Evolutionary conservation across 805 yeast species (phyloP).

Genomic region (Teunomyces cretensis): DNA sequence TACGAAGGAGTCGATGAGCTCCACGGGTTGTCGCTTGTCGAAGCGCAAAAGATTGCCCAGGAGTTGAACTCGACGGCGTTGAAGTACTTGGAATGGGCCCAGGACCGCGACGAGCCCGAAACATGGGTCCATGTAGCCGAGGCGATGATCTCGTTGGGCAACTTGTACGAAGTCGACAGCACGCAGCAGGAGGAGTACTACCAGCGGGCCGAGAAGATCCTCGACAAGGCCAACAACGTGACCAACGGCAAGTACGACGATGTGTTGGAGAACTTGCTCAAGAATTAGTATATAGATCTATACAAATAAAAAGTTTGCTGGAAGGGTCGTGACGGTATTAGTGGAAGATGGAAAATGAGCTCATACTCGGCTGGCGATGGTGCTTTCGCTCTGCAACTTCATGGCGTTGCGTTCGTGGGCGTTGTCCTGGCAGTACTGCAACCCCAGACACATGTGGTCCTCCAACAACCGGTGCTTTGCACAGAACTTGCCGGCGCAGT

Average conservation of each 20-base stretch:
- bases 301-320: background rate
- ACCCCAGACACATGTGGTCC: slow-evolving; percentile 77
- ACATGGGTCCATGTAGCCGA: slow-evolving; percentile 86
- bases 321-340: background rate
- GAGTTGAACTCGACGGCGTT: slow-evolving; percentile 54
- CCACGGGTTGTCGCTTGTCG: slow-evolving; percentile 34
- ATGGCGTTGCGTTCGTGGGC: slow-evolving; percentile 83
- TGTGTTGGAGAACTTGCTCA: slow-evolving; percentile 52
- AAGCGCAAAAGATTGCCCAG: slow-evolving; percentile 52
- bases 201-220: slow-evolving; percentile 62
- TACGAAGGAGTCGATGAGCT: slow-evolving; percentile 31
- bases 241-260: slow-evolving; percentile 74
- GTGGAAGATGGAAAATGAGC: background rate
- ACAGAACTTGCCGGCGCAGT: slow-evolving; percentile 83
- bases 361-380: slow-evolving; percentile 70
- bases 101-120: slow-evolving; percentile 72
- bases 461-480: slow-evolving; percentile 85
- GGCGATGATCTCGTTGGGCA: slow-evolving; percentile 77
- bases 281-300: slow-evolving; percentile 5
- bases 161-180: slow-evolving; percentile 63
- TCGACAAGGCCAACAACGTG: slow-evolving; percentile 74
- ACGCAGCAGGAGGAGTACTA: slow-evolving; percentile 68
- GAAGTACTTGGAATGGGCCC: slow-evolving; percentile 54
- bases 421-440: slow-evolving; percentile 76
- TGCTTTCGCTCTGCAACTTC: slow-evolving; percentile 80